These are phyloP conservation scores for Entrophospora sp. DNA, from an alignment of 192 early-diverging fungal genomes.

Conservation along the genomic window DNA sequence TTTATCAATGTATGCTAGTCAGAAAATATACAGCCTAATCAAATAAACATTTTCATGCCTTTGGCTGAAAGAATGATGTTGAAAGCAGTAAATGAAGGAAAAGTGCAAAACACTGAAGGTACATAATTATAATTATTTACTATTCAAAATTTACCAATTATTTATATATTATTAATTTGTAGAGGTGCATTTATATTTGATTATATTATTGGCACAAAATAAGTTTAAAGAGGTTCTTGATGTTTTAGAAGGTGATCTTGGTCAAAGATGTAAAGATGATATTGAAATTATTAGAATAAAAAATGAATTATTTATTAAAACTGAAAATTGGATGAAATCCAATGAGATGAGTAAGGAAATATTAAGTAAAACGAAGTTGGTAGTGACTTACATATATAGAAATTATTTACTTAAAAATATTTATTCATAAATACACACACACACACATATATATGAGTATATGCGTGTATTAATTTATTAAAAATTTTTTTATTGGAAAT, in stretches of 20 bases:
- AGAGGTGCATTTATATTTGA: constrained; percentile 70
- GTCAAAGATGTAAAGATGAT: constrained; percentile 59
- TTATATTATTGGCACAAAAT: constrained; percentile 60
- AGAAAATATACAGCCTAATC: constrained; percentile 23
- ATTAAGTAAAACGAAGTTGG: constrained; percentile 9
- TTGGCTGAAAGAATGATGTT: constrained; percentile 80
- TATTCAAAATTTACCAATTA: not conserved
- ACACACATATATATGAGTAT: too few relatives aligned
- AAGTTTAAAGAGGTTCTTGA: constrained; percentile 59
- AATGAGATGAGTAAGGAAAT: constrained; percentile 22
- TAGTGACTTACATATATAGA: constrained; percentile 11
- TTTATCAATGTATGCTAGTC: constrained; percentile 23
- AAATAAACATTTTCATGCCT: constrained; percentile 44
- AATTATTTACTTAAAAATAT: not conserved
- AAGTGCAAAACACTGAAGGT: constrained; percentile 60
- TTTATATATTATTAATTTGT: not conserved
- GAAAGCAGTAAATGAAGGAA: constrained; percentile 61
- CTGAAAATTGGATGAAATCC: constrained; percentile 30
- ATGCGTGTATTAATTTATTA: too few relatives aligned
- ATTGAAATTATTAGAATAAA: constrained; percentile 59
- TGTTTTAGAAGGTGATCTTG: constrained; percentile 53
- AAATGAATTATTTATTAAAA: constrained; percentile 43
- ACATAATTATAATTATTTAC: not conserved
- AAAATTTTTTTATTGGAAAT: not conserved
- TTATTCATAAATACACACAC: not conserved